A percentile compares a stretch with the other conserved stretches of the same genome.
Evolutionary conservation across 306 rosid species (phyloP).

Genomic region (Vigna radiata): DNA sequence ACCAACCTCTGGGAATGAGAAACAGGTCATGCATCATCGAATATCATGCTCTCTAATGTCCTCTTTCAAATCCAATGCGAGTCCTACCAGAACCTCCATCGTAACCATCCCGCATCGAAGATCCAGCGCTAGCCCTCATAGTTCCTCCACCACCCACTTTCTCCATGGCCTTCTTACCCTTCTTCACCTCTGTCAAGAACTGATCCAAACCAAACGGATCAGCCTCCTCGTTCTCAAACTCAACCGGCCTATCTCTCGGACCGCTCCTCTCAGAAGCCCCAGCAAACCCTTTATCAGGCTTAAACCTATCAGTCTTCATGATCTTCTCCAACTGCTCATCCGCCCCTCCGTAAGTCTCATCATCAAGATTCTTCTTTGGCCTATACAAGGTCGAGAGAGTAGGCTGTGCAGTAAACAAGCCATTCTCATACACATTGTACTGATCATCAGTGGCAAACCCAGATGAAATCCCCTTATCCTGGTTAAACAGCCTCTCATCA

Average conservation of each 20-base stretch:
- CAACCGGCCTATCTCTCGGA: slow-evolving; percentile 82
- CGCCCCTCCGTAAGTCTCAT: slow-evolving; percentile 81
- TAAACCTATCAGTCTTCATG: slow-evolving; percentile 90
- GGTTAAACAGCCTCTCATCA: slow-evolving; percentile 92
- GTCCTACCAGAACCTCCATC: slow-evolving; percentile 83
- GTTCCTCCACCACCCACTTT: slow-evolving; percentile 82
- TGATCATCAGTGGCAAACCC: slow-evolving; percentile 92
- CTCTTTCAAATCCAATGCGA: slow-evolving; percentile 87
- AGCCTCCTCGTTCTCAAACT: slow-evolving; percentile 91
- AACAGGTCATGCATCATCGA: neutral
- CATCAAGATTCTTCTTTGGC: slow-evolving; percentile 86
- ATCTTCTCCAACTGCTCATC: slow-evolving; percentile 94
- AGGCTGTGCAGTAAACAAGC: slow-evolving; percentile 84
- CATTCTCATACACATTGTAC: slow-evolving; percentile 87
- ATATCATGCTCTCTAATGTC: slow-evolving; percentile 54
- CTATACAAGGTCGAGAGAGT: slow-evolving; percentile 84
- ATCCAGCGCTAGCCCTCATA: slow-evolving; percentile 91
- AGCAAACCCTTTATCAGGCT: slow-evolving; percentile 76
- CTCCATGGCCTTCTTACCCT: slow-evolving; percentile 84
- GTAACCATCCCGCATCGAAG: slow-evolving; percentile 75
- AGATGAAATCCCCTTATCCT: slow-evolving; percentile 92
- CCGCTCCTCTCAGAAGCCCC: slow-evolving; percentile 78
- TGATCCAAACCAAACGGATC: slow-evolving; percentile 96
- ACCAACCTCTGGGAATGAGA: neutral
- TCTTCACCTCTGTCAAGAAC: slow-evolving; percentile 82